Evolutionary conservation across 73 alveolate genomes (phyloP).

Genomic region (Durusdinium trenchii): DNA sequence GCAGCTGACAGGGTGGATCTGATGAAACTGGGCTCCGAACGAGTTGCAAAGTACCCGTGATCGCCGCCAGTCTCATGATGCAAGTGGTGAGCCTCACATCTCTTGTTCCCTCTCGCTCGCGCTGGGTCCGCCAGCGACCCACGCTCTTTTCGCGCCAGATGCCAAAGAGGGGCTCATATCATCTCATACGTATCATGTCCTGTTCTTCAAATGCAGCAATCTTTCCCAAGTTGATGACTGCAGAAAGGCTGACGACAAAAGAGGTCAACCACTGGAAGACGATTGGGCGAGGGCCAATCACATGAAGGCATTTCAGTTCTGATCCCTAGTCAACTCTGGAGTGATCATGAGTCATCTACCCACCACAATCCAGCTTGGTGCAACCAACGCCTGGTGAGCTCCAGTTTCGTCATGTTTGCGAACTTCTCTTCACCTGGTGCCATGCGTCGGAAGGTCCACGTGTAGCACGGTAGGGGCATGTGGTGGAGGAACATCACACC

Average conservation of each 20-base stretch:
- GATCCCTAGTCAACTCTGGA: no score
- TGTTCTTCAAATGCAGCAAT: neutral
- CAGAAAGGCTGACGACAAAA: neutral
- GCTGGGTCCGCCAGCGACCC: no score
- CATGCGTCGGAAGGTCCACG: neutral
- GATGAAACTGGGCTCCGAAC: neutral
- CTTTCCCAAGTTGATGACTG: neutral
- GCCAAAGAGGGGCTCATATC: no score
- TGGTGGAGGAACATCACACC: no score
- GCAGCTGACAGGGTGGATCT: neutral
- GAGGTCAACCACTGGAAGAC: neutral
- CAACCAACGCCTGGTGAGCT: constrained; percentile 46
- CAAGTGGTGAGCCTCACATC: constrained; percentile 43
- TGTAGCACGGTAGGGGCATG: neutral
- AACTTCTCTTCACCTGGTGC: constrained; percentile 40
- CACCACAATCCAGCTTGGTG: no score
- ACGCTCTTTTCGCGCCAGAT: no score
- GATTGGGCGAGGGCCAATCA: no score
- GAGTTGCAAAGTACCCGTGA: constrained; percentile 77
- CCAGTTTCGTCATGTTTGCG: constrained; percentile 60
- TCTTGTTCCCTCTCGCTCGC: no score
- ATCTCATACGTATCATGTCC: no score
- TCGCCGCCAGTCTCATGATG: constrained; percentile 77
- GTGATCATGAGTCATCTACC: no score
- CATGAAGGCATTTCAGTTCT: no score